These are phyloP conservation scores for Tolypocladium inflatum DNA, from an alignment of 2,329 filamentous ascomycete species.

Conservation along the genomic window DNA sequence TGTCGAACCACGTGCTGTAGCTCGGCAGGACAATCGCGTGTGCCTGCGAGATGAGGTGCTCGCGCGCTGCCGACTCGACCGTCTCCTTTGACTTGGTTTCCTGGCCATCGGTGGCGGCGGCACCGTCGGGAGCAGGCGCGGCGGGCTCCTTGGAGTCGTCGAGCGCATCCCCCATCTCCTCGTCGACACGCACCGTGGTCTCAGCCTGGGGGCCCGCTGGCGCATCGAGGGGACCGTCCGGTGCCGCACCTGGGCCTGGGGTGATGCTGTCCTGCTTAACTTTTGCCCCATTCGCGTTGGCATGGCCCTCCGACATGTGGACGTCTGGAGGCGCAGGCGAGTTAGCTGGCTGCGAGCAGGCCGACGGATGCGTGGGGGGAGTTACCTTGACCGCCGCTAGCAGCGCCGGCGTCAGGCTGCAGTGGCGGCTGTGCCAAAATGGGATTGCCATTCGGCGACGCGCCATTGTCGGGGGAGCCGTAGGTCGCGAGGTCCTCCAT, in stretches of 20 bases:
- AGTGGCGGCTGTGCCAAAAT: slow-evolving; percentile 46
- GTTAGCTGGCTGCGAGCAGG: neutral
- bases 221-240: slow-evolving; percentile 61
- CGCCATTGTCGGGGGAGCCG: slow-evolving; percentile 46
- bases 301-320: slow-evolving; percentile 46
- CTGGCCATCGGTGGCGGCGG: slow-evolving; percentile 38
- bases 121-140: slow-evolving; percentile 31
- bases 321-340: slow-evolving; percentile 36
- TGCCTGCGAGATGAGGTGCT: slow-evolving; percentile 86
- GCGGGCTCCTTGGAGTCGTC: slow-evolving; percentile 40
- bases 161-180: slow-evolving; percentile 67
- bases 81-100: slow-evolving; percentile 68
- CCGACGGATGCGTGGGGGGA: neutral
- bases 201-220: slow-evolving; percentile 49
- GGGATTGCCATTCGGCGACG: slow-evolving; percentile 47
- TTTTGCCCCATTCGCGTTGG: slow-evolving; percentile 31
- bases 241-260: slow-evolving; percentile 40
- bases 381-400: slow-evolving; percentile 36
- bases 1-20: slow-evolving; percentile 98
- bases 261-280: slow-evolving; percentile 55
- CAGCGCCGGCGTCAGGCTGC: slow-evolving; percentile 30
- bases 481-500: slow-evolving; percentile 54
- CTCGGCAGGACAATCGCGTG: slow-evolving; percentile 94
- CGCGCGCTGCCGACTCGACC: slow-evolving; percentile 77
- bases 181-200: slow-evolving; percentile 56